Evolutionary conservation across 768 basidiomycete genomes (phyloP).

Genomic region (Coprinellus micaceus): DNA sequence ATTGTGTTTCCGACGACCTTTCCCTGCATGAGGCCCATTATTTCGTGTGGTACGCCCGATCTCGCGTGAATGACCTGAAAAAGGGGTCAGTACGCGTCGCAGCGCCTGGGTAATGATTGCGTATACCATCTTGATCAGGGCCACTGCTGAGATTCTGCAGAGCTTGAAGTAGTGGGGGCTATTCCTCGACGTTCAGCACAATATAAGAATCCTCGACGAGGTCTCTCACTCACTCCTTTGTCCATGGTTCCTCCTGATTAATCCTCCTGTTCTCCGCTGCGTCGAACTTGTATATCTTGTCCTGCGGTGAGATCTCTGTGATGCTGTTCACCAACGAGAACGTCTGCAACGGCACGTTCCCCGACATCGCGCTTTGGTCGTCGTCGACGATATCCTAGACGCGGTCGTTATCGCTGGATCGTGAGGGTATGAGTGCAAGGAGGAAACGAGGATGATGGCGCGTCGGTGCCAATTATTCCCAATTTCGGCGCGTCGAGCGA

Average conservation of each 20-base stretch:
- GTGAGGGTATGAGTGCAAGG: no score
- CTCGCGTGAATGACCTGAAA: conserved; percentile 93
- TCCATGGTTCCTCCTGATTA: conserved; percentile 76
- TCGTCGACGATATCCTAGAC: neutral
- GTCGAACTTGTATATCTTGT: conserved; percentile 78
- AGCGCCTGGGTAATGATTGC: neutral
- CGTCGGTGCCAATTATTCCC: no score
- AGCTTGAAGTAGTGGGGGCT: conserved; percentile 81
- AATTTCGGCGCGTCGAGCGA: no score
- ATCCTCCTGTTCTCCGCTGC: conserved; percentile 62
- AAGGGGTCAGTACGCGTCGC: neutral
- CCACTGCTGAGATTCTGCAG: conserved; percentile 94
- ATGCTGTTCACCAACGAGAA: conserved; percentile 74
- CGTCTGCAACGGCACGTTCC: conserved; percentile 63
- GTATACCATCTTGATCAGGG: conserved; percentile 89
- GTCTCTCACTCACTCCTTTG: conserved; percentile 61
- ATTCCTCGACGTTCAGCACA: neutral
- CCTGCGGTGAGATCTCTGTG: conserved; percentile 65
- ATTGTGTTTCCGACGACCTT: conserved; percentile 78
- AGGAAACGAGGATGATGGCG: no score
- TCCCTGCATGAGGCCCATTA: conserved; percentile 99
- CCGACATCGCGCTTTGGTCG: conserved; percentile 25
- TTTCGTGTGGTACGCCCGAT: conserved; percentile 95
- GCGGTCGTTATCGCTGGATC: neutral
- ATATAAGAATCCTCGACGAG: neutral